These are phyloP conservation scores for Helicocarpus griseus DNA, from an alignment of 2,329 filamentous ascomycete species.

Conservation along the genomic window DNA sequence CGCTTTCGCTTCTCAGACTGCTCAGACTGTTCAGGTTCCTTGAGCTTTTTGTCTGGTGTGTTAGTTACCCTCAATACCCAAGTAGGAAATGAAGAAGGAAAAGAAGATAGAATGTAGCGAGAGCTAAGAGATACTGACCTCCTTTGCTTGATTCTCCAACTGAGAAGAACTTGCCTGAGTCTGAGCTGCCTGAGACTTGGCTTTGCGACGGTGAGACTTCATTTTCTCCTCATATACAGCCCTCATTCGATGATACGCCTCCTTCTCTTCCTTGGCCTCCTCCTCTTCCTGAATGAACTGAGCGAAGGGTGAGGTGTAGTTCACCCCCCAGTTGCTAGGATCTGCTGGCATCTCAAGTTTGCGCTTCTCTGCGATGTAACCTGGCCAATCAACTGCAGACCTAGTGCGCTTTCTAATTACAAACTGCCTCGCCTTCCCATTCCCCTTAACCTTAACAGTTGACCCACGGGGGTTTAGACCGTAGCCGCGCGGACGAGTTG, in stretches of 20 bases:
- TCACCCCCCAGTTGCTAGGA: neutral
- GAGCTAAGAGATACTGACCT: neutral
- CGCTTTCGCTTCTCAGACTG: neutral
- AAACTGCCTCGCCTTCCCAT: neutral
- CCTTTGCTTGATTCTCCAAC: neutral
- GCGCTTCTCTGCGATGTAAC: neutral
- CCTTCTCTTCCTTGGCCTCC: neutral
- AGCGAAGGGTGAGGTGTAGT: neutral
- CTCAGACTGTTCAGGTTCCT: neutral
- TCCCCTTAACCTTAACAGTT: neutral
- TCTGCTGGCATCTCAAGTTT: neutral
- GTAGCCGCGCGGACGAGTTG: neutral
- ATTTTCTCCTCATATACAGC: neutral
- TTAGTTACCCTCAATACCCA: no score
- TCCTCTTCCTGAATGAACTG: neutral
- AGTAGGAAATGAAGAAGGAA: neutral
- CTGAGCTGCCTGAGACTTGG: neutral
- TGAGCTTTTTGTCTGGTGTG: no score
- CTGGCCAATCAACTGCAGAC: neutral
- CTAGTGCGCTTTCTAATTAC: neutral
- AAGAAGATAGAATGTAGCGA: neutral
- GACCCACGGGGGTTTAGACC: neutral
- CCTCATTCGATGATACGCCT: neutral
- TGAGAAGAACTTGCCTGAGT: no score
- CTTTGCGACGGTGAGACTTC: neutral